A percentile compares a stretch with the other conserved stretches of the same genome.
Evolutionary conservation across 192 early-diverging fungal species (phyloP).

Genomic region (Coemansia sp.): DNA sequence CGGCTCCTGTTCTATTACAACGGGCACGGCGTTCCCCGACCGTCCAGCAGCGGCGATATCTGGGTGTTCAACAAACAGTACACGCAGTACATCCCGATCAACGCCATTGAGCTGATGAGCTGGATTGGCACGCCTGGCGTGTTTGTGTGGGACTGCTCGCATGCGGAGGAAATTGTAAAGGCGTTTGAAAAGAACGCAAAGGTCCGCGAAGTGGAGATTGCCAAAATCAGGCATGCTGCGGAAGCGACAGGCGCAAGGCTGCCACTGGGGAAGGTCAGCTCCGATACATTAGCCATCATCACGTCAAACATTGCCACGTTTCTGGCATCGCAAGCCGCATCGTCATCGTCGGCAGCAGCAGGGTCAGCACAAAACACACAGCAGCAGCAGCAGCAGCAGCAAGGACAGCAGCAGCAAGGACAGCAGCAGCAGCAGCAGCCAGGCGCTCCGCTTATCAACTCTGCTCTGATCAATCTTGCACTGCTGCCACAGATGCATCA

Average conservation of each 20-base stretch:
- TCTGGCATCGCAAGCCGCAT: conserved; percentile 16
- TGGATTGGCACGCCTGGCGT: conserved; percentile 96
- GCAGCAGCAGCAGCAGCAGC: conserved; percentile 12
- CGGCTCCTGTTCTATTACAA: conserved; percentile 98
- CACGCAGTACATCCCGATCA: conserved; percentile 98
- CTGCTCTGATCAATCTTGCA: conserved; percentile 44
- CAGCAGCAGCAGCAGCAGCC: conserved; percentile 14
- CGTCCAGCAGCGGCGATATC: conserved; percentile 91
- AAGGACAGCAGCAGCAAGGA: conserved; percentile 3
- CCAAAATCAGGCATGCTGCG: conserved; percentile 40
- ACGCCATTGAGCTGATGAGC: conserved; percentile 84
- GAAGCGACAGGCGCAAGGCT: conserved; percentile 37
- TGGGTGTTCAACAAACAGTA: conserved; percentile 99
- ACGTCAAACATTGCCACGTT: conserved; percentile 25
- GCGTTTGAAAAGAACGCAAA: conserved; percentile 89
- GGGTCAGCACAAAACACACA: background rate
- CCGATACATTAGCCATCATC: conserved; percentile 21
- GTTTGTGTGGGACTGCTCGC: conserved; percentile 96
- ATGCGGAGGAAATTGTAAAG: conserved; percentile 86
- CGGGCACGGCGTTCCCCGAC: conserved; percentile 96
- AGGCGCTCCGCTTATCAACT: conserved; percentile 15
- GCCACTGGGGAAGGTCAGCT: conserved; percentile 15
- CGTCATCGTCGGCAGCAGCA: background rate
- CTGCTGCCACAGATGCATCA: conserved; percentile 44
- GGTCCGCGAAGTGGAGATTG: conserved; percentile 75